These are phyloP conservation scores for Collybiopsis confluens DNA, from an alignment of 768 basidiomycete genomes.

Conservation along the genomic window DNA sequence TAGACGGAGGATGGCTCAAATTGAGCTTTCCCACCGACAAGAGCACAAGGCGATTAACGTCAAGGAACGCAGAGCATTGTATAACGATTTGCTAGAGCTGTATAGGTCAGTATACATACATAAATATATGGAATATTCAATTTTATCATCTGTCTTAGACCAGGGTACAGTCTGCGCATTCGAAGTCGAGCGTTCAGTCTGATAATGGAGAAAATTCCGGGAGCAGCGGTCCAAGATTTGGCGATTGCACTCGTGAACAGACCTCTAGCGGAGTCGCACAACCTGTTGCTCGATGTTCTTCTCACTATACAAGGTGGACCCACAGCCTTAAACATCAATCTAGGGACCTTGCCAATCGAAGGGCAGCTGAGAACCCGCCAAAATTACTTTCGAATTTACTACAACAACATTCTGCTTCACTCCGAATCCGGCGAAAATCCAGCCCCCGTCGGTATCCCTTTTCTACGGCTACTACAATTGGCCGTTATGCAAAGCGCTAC, in stretches of 20 bases:
- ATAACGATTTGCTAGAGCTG: neutral
- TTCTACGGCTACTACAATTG: too few species aligned
- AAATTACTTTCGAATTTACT: too few species aligned
- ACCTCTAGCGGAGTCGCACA: neutral
- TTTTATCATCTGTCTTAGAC: neutral
- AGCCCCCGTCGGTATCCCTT: too few species aligned
- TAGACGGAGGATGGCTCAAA: neutral
- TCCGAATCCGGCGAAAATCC: too few species aligned
- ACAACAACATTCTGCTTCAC: too few species aligned
- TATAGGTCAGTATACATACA: neutral
- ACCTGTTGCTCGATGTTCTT: neutral
- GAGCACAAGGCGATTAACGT: neutral
- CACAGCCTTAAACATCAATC: too few species aligned
- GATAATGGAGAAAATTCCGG: neutral
- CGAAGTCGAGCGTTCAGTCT: slow-evolving; percentile 2
- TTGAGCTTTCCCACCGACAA: neutral
- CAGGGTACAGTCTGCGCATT: neutral
- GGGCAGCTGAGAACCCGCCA: too few species aligned
- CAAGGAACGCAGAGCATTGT: neutral
- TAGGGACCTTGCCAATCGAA: too few species aligned
- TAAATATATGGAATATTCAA: neutral
- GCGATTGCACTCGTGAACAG: neutral
- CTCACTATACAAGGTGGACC: neutral
- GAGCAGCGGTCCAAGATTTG: neutral
- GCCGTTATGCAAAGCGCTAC: too few species aligned